Evolutionary conservation across 176 grass and related monocot genomes (phyloP), one percentile per base, ranked within the genome.

Genomic region (Juncus effusus): DNA sequence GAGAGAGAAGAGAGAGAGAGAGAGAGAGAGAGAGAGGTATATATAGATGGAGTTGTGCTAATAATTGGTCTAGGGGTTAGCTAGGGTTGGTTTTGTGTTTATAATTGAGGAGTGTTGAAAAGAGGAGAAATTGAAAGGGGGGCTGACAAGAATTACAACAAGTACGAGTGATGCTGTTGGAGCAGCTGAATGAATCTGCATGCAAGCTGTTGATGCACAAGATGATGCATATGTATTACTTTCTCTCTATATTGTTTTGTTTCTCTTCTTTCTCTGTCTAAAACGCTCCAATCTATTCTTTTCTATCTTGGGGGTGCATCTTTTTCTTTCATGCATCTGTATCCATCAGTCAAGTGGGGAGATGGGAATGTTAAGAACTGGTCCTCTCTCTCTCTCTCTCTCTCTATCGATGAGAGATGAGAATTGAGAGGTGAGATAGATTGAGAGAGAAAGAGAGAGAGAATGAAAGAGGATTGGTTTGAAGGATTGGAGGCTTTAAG

Each of bases 241-340:
- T 49, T 59, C 56, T 13, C 67, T 63, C 59, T 79, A 41, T 72
- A 54, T 73, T 47, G 72, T 38, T 3, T 36, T 8, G 16, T 38
- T 79, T 54, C 52, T 59, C 76, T 41, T 12, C 51, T 52, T 76
- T 54, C 73, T 37, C 50, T 66, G 40, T 76, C 58, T 54, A 42
- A 51, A 28, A 51, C 54, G 44, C 44, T 47, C 9, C 44, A 47
- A 47, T 62, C 13, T 54, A 14, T 47, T 13, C 10, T 40, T 65
- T 12, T 38, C 38, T 62, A 50, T 65, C 74, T 70, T 51, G 58
- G 40, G 76, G 5, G 56, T 65, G 73, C 64, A 74, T 76, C 53
- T 16, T 75, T 71, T 74, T 81, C 74, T 74, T 76, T 76, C 62
- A 76, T 65, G 47, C 73, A 89, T 84, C 73, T 76, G 77, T 78